These are phyloP conservation scores for Pachyrhizus erosus DNA, from an alignment of 306 rosid species.

Conservation along the genomic window DNA sequence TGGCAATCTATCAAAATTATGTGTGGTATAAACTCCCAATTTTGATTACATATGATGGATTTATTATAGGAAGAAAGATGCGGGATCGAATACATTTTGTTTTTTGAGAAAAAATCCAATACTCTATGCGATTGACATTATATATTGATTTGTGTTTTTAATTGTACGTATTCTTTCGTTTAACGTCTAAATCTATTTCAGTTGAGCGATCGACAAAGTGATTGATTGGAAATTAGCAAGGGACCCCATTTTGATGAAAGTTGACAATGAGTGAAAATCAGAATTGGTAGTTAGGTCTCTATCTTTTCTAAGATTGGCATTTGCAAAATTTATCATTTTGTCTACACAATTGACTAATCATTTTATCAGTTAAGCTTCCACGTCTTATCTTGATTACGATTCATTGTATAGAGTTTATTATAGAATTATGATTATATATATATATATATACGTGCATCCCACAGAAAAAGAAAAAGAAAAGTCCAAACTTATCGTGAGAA, in stretches of 20 bases:
- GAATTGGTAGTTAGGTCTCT: neutral
- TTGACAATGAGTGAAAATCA: constrained; percentile 25
- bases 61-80: neutral
- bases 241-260: neutral
- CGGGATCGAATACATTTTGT: neutral
- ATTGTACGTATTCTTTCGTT: neutral
- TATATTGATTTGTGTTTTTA: neutral
- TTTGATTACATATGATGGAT: neutral
- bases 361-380: constrained; percentile 32
- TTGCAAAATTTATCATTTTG: constrained; percentile 6
- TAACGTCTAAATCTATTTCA: neutral
- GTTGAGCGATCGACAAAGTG: neutral
- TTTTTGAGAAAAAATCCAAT: constrained; percentile 17
- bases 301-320: neutral
- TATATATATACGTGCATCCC: neutral
- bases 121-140: neutral
- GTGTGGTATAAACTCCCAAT: neutral
- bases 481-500: neutral
- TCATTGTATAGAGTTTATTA: neutral
- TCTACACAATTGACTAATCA: constrained; percentile 21
- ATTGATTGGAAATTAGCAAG: neutral
- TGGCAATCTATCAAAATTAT: constrained; percentile 3
- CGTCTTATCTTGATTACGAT: constrained; percentile 28
- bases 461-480: neutral
- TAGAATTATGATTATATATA: neutral